Evolutionary conservation across 1,139 yeast species (phyloP), one percentile per base, ranked within the genome.

Genomic region (Suhomyces atakaporum): DNA sequence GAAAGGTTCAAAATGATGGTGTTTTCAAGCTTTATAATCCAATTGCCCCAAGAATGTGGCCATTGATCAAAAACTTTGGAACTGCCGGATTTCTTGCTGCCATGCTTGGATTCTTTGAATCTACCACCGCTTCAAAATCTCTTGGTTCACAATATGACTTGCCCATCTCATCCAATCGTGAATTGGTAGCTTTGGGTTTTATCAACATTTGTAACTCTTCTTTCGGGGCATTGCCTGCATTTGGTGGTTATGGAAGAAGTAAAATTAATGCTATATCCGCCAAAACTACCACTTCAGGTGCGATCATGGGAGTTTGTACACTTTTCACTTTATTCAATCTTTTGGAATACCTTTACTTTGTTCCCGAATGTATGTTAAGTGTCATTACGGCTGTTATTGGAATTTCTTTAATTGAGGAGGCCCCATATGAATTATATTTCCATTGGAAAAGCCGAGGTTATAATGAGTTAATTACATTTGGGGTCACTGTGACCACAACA

Each of bases 201-300:
- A 79, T 85, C 33, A 92, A 90, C 51, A 46, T 89, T 2, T 63
- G 75, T 3, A 82, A 84, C 1, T 76, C 88, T 2, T 43, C 78
- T 14, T 79, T 87, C 49, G 92, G 96, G 3, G 86, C 92, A 0
- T 66, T 92, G 10, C 97, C 98, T 0, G 81, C 96, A 1, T 90
- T 90, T 69, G 98, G 98, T 2, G 97, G 98, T 0, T 92, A 92
- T 54, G 97, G 97, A 1, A 75, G 98, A 55, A 83, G 95, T 24
- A 90, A 86, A 53, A 81, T 92, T 40, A 92, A 92, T 61, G 86
- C 92, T 2, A 68, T 88, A 31, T 81, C 92, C 8, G 97, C 95
- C 0, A 79, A 79, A 46, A 85, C 96, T 0, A 92, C 94, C 5
- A 68, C 84, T 61, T 78, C 95, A 29, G 95, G 96, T 0, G 79